phyloP scores from a whole-genome alignment of 495 filamentous ascomycete species.

The Diplogelasinospora grovesii region DNA sequence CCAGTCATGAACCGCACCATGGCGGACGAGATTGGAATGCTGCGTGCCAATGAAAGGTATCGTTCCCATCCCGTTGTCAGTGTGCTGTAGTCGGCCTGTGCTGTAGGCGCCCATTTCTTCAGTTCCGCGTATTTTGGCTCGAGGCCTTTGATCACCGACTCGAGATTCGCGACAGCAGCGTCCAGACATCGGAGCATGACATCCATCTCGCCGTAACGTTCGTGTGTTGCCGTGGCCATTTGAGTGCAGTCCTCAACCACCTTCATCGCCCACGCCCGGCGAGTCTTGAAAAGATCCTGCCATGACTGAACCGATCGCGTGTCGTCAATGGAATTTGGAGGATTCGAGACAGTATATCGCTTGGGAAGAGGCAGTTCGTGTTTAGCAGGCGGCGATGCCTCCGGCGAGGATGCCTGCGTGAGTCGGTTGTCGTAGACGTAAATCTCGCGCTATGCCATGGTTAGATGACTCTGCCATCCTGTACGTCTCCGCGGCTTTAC shows the following conservation, averaged over 20 bases:
- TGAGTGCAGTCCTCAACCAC: conserved; percentile 56
- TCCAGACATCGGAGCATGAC: conserved; percentile 66
- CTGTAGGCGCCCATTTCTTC: conserved; percentile 62
- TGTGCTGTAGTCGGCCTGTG: conserved; percentile 62
- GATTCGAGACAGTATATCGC: conserved; percentile 48
- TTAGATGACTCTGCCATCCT: conserved; percentile 8
- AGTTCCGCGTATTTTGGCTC: conserved; percentile 68
- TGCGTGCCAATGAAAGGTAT: conserved; percentile 54
- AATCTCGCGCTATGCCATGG: conserved; percentile 63
- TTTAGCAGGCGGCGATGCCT: conserved; percentile 30
- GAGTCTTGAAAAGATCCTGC: conserved; percentile 69
- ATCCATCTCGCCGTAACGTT: conserved; percentile 56
- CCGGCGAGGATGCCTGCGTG: conserved; percentile 41
- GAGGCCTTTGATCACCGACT: conserved; percentile 65
- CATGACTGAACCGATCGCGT: conserved; percentile 71
- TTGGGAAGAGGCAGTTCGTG: conserved; percentile 51
- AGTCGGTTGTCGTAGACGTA: conserved; percentile 78
- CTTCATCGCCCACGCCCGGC: conserved; percentile 65
- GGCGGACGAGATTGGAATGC: conserved; percentile 47
- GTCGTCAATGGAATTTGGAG: conserved; percentile 68
- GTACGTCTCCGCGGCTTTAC: conserved; percentile 8
- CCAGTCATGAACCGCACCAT: conserved; percentile 51
- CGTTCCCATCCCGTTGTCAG: conserved; percentile 63
- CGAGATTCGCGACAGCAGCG: conserved; percentile 73
- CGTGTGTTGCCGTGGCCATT: conserved; percentile 45